Conservation (phyloP, 2,329 filamentous ascomycete species). For the Aureobasidium leucospermi region DNA sequence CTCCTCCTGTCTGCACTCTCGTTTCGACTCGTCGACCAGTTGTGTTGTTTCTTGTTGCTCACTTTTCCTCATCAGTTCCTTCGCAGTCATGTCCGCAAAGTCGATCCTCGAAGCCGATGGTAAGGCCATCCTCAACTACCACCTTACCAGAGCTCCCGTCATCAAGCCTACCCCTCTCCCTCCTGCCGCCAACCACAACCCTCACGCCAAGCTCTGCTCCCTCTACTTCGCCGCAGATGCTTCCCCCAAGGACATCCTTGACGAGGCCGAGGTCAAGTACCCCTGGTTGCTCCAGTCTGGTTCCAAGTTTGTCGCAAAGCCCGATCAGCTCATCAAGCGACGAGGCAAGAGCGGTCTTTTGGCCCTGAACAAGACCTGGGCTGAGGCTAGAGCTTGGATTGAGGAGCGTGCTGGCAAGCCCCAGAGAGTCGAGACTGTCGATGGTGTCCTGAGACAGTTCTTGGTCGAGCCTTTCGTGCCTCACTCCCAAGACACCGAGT, state of each 20-base stretch:
- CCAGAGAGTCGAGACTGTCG: slow-evolving; percentile 86
- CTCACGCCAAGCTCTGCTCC: slow-evolving; percentile 81
- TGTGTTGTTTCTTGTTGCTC: slow-evolving; percentile 1
- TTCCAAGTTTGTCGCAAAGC: slow-evolving; percentile 96
- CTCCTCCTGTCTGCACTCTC: neutral
- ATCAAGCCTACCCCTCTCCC: slow-evolving; percentile 98
- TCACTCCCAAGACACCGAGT: slow-evolving; percentile 90
- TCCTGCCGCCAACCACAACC: slow-evolving; percentile 76
- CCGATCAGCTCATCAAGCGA: slow-evolving; percentile 99
- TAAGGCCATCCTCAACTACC: slow-evolving; percentile 99
- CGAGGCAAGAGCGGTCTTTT: slow-evolving; percentile 97
- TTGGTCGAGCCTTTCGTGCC: slow-evolving; percentile 97
- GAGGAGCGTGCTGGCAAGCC: slow-evolving; percentile 84
- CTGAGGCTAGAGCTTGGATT: slow-evolving; percentile 90
- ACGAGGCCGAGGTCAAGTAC: slow-evolving; percentile 94
- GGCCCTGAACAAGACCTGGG: slow-evolving; percentile 94
- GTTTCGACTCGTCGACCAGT: neutral
- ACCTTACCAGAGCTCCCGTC: slow-evolving; percentile 92
- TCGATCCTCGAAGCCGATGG: slow-evolving; percentile 97
- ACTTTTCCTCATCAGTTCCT: slow-evolving; percentile 1
- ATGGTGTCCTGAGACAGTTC: slow-evolving; percentile 87
- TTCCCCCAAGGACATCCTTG: slow-evolving; percentile 73
- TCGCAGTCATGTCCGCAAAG: slow-evolving; percentile 76
- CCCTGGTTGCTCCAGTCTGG: slow-evolving; percentile 82
- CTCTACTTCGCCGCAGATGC: slow-evolving; percentile 89